Base-by-base conservation (phyloP, 208 protist species). In the Chromosphaera perkinsii region DNA sequence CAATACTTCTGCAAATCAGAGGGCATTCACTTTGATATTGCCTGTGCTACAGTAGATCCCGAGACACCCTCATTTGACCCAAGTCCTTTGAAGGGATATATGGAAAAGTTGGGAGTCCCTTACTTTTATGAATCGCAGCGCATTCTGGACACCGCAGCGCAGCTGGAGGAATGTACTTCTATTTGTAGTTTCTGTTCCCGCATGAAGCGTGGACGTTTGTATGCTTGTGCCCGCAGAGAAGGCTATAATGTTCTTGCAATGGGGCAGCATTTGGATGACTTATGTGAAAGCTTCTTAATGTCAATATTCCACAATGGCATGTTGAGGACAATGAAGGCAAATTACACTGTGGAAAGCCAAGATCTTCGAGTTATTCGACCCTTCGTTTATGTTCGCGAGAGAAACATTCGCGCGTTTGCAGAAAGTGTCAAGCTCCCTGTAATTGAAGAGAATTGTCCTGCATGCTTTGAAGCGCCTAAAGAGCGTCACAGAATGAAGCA, bases 191-290 rank as follows among this genome's bases (percentile, higher is more conserved):
- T 78, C 63, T 91, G 87, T 69, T 58, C 75, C 17, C 72, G 87
- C 51, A 91, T 91, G 86, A 90, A 89, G 68, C 70, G 85, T 33
- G 86, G 87, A 12, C 68, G 82, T 1, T 48, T 91, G 26, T 91
- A 91, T 70, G 58, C 51, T 80, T 66, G 81, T 82, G 22, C 69
- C 88, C 10, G 84, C 51, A 51, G 60, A 26, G 66, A 91, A 22
- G 77, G 77, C 12, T 91, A 89, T 62, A 88, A 86, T 63, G 82
- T 88, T 3, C 69, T 91, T 5, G 84, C 81, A n/a, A 51, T 91
- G 52, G 67, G 67, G 5, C 67, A 73, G 42, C 67, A 73, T 71
- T 65, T 89, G 26, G 86, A 91, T 61, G 86, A 91, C 69, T 54
- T 82, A 1, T 76, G 80, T 32, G 87, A 91, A 55, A 78, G 56